Conservation (phyloP, 2,329 filamentous ascomycete species). For the Cladorrhinum sp. region DNA sequence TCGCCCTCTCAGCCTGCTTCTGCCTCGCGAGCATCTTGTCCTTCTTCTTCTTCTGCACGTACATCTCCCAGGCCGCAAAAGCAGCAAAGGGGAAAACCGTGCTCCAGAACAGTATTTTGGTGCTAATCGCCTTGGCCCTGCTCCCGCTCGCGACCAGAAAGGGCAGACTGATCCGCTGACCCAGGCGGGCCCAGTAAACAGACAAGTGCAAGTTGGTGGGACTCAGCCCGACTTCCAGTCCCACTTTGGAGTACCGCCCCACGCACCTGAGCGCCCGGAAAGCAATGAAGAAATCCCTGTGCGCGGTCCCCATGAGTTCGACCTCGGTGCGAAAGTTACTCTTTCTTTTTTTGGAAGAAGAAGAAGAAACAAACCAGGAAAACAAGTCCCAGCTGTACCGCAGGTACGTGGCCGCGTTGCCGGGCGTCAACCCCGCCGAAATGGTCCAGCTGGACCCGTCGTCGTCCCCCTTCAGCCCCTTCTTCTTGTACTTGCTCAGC, state of each 20-base stretch:
- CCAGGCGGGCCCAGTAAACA: conserved; percentile 46
- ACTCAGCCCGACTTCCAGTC: conserved; percentile 44
- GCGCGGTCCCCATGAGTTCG: conserved; percentile 40
- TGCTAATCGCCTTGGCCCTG: conserved; percentile 19
- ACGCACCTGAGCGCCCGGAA: conserved; percentile 43
- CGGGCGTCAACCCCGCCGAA: conserved; percentile 34
- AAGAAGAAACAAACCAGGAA: conserved; percentile 17
- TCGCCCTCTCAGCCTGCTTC: conserved; percentile 10
- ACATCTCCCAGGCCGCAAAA: conserved; percentile 39
- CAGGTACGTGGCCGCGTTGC: conserved; percentile 36
- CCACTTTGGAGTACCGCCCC: conserved; percentile 41
- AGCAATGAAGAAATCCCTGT: conserved; percentile 39
- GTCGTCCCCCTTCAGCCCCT: neutral
- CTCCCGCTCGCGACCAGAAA: conserved; percentile 38
- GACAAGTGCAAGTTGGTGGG: conserved; percentile 43
- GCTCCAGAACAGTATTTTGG: conserved; percentile 38
- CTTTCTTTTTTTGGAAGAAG: neutral
- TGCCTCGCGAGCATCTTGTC: neutral
- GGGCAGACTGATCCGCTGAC: conserved; percentile 44
- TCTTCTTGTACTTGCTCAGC: conserved; percentile 26
- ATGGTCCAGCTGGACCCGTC: conserved; percentile 38
- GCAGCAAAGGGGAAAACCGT: conserved; percentile 39
- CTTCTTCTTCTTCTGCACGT: conserved; percentile 21
- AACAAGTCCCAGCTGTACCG: conserved; percentile 37
- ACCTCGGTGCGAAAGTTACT: conserved; percentile 38